These are phyloP conservation scores for Solanum lycopersicoides DNA, from an alignment of 257 asterid species.

Conservation along the genomic window DNA sequence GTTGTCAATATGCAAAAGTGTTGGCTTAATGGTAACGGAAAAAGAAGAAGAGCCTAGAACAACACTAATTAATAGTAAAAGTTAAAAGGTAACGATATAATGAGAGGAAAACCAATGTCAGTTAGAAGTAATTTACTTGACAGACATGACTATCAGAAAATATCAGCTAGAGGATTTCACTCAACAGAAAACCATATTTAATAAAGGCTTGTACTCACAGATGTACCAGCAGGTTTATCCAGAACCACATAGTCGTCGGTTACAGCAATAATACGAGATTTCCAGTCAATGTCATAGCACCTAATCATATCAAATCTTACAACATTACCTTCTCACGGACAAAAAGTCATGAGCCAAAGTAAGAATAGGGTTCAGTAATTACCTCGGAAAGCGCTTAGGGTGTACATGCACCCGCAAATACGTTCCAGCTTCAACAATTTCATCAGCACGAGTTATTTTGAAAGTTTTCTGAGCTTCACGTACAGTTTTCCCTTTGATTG, in stretches of 20 bases:
- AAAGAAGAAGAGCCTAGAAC: background rate
- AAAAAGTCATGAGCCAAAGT: background rate
- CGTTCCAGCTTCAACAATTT: constrained; percentile 85
- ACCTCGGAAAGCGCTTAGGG: constrained; percentile 97
- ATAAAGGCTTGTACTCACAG: constrained; percentile 40
- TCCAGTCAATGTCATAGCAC: constrained; percentile 95
- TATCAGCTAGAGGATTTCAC: background rate
- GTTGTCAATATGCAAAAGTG: background rate
- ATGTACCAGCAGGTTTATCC: constrained; percentile 97
- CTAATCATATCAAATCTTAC: constrained; percentile 25
- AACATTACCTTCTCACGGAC: background rate
- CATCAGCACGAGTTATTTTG: constrained; percentile 46
- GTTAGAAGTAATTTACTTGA: background rate
- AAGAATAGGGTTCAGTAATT: background rate
- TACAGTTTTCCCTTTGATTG: constrained; percentile 79
- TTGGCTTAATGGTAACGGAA: background rate
- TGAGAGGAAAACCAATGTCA: background rate
- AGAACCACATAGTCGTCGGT: constrained; percentile 63
- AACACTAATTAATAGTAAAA: background rate
- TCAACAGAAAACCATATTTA: background rate
- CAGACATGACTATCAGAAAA: background rate
- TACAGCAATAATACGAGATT: constrained; percentile 73
- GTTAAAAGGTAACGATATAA: background rate
- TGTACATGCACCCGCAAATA: constrained; percentile 92
- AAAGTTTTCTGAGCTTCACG: constrained; percentile 89